Evolutionary conservation across 345 rosid species (phyloP).

Genomic region (Schrenkiella parvula): DNA sequence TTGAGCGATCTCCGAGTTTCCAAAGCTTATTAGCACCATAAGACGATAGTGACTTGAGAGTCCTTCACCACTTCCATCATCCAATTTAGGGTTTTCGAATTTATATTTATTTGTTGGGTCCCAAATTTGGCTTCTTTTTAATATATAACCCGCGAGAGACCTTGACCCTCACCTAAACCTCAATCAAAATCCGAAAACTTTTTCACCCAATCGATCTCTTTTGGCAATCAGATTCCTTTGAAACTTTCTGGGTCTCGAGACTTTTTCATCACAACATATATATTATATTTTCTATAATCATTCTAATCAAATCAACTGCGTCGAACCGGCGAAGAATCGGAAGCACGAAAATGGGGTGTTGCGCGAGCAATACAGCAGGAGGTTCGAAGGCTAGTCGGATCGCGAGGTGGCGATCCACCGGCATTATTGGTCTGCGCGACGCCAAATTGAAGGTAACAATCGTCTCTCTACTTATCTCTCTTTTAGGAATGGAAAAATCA

Average conservation of each 20-base stretch:
- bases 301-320: neutral
- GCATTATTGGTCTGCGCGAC: conserved; percentile 89
- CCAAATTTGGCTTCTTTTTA: neutral
- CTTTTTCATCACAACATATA: neutral
- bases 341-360: conserved; percentile 66
- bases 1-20: neutral
- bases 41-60: too few relatives aligned
- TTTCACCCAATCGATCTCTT: neutral
- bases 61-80: neutral
- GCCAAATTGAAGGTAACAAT: conserved; percentile 72
- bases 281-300: neutral
- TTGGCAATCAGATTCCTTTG: conserved; percentile 15
- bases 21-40: neutral
- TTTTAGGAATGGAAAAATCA: neutral
- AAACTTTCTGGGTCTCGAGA: conserved; percentile 18
- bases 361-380: conserved; percentile 60
- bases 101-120: neutral
- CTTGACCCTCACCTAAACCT: conserved; percentile 33
- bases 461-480: neutral
- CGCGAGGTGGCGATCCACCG: conserved; percentile 92
- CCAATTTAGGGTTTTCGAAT: neutral
- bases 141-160: conserved; percentile 16
- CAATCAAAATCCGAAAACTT: neutral
- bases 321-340: neutral
- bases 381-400: conserved; percentile 65